Conservation (phyloP, 2,329 filamentous ascomycete species). For the Fusarium pilosicola region DNA sequence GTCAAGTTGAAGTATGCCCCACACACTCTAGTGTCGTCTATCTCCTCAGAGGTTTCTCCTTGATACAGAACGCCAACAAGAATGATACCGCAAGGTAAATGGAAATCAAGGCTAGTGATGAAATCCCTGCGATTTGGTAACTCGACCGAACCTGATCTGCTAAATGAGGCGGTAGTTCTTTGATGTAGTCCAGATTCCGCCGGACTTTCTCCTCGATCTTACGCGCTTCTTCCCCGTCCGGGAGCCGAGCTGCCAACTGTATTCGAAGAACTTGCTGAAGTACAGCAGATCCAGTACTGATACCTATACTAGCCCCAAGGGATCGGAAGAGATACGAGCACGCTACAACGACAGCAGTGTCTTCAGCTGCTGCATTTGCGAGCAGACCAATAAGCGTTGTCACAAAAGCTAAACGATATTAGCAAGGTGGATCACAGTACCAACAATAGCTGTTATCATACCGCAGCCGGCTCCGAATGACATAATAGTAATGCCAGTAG, state of each 20-base stretch:
- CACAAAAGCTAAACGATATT: not conserved
- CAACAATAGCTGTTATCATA: constrained; percentile 24
- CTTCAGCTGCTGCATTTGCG: constrained; percentile 72
- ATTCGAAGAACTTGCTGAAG: constrained; percentile 74
- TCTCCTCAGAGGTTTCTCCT: constrained; percentile 63
- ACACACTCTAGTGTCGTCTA: constrained; percentile 14
- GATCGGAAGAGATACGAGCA: constrained; percentile 85
- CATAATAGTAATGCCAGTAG: constrained; percentile 65
- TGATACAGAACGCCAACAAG: constrained; percentile 60
- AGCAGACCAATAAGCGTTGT: constrained; percentile 77
- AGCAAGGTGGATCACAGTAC: not conserved
- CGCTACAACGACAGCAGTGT: constrained; percentile 80
- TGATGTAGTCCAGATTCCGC: constrained; percentile 75
- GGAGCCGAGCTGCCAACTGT: constrained; percentile 63
- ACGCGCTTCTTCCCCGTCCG: constrained; percentile 66
- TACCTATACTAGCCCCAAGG: constrained; percentile 78
- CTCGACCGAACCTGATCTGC: constrained; percentile 70
- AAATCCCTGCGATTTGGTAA: constrained; percentile 64
- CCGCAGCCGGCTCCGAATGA: constrained; percentile 53
- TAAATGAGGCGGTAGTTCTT: constrained; percentile 68
- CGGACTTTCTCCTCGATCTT: constrained; percentile 76
- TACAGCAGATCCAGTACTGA: constrained; percentile 76
- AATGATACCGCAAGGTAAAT: constrained; percentile 53
- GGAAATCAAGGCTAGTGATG: constrained; percentile 54
- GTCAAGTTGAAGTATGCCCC: not conserved